Evolutionary conservation across 805 yeast genomes (phyloP), one percentile per base, ranked within the genome.

Genomic region (Ogataea trehaloabstinens): DNA sequence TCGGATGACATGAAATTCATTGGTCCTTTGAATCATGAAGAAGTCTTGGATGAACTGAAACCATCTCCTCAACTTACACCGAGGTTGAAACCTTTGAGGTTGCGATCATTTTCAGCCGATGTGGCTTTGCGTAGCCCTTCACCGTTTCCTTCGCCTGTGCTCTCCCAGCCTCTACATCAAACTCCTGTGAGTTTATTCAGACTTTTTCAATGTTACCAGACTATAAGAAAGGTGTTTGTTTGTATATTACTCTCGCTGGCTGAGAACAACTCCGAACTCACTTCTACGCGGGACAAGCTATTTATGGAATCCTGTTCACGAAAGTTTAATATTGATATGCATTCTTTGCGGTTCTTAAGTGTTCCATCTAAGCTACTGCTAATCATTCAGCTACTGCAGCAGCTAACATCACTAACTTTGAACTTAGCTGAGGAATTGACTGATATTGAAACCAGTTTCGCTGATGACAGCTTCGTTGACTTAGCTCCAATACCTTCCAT

Each of bases 241-340:
- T 57, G 62, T 30, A 36, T 42, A 3, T 19, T 57, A 17, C 34
- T 57, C 7, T 45, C 60, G 3, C 20, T 52, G 8, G 40, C 53
- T 6, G 60, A 55, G 34, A 34, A 28, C 8, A 32, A 28, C 13
- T 16, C 35, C 2, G 16, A 27, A 3, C 33, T 17, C 7, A n/a
- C 28, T 17, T 17, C 45, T 8, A 34, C 35, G 12, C 45, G 40
- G n/a, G 36, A 41, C 11, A 29, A 30, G 13, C 27, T 31, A 7
- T 49, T 50, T 30, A 31, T 41, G 4, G 38, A 35, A 8, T 17
- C 42, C 11, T 51, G 49, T 15, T 13, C 42, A 2, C 38, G 53
- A 15, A 49, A 45, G 29, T 54, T 56, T 39, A 46, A 52, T 28
- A 6, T 53, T 2, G 18, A 34, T 11, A 16, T 22, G 13, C 3